Conservation (phyloP, 768 basidiomycete genomes). For the Chiua virens region DNA sequence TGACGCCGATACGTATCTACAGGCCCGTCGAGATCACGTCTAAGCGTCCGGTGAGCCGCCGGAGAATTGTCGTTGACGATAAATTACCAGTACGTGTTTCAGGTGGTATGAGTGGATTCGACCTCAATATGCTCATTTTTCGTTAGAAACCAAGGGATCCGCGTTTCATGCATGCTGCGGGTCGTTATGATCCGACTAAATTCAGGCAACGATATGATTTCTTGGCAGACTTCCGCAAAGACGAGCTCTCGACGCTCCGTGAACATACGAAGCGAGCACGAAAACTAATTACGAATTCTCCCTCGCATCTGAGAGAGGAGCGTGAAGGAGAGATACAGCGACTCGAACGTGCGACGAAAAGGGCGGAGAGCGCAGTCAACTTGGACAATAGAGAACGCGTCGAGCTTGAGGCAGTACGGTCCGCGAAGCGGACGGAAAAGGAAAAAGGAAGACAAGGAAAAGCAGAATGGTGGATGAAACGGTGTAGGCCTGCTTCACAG, state of each 20-base stretch:
- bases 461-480: constrained; percentile 82
- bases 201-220: constrained; percentile 77
- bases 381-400: constrained; percentile 64
- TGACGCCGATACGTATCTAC: constrained; percentile 1
- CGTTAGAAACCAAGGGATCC: constrained; percentile 80
- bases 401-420: constrained; percentile 64
- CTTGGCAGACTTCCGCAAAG: constrained; percentile 59
- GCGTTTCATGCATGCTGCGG: constrained; percentile 74
- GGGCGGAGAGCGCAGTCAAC: constrained; percentile 76
- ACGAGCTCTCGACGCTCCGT: constrained; percentile 64
- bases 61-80: constrained; percentile 66
- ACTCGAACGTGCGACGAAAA: constrained; percentile 73
- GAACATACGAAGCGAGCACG: constrained; percentile 67
- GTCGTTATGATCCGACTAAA: constrained; percentile 60
- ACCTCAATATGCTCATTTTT: not conserved
- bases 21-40: constrained; percentile 85
- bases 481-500: constrained; percentile 48
- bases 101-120: not conserved
- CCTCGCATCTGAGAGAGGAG: constrained; percentile 56
- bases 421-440: constrained; percentile 45
- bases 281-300: constrained; percentile 60
- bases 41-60: constrained; percentile 79
- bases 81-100: constrained; percentile 53
- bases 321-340: constrained; percentile 67
- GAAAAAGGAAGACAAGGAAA: constrained; percentile 76